phyloP scores from a whole-genome alignment of 2,329 filamentous ascomycete species.

The Neophaeococcomyces mojaviensis region DNA sequence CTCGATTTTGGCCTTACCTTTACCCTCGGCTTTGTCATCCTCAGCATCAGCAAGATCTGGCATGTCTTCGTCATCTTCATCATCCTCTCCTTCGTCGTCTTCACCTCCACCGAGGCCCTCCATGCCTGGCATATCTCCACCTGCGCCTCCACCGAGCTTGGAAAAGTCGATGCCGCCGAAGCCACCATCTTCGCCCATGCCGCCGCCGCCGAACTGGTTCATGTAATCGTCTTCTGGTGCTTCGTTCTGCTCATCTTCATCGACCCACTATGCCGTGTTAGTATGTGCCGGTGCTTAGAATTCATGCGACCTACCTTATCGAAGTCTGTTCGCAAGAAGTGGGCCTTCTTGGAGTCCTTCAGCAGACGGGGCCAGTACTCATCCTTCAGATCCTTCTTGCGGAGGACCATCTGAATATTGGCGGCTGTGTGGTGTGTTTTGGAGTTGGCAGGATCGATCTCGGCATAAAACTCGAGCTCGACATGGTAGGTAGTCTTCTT shows the following conservation, averaged over 20 bases:
- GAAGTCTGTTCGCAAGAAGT: conserved; percentile 98
- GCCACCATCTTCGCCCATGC: conserved; percentile 60
- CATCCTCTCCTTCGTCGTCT: conserved; percentile 49
- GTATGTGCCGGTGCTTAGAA: neutral
- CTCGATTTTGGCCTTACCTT: conserved; percentile 26
- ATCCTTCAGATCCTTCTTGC: conserved; percentile 93
- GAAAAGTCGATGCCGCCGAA: conserved; percentile 72
- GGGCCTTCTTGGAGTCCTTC: conserved; percentile 80
- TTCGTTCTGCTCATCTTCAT: conserved; percentile 97
- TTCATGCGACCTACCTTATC: conserved; percentile 64
- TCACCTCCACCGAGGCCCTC: conserved; percentile 28
- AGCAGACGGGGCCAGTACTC: conserved; percentile 94
- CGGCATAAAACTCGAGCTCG: conserved; percentile 77
- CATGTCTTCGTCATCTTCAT: conserved; percentile 65
- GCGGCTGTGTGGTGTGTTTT: conserved; percentile 83
- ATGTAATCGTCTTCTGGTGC: conserved; percentile 67
- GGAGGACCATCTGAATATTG: conserved; percentile 81
- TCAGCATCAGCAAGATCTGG: conserved; percentile 62
- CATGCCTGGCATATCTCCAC: conserved; percentile 34
- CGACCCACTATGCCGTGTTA: conserved; percentile 61
- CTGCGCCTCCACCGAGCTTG: conserved; percentile 65
- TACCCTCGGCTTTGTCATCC: conserved; percentile 31
- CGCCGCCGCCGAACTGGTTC: conserved; percentile 47
- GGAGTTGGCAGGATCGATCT: conserved; percentile 78
- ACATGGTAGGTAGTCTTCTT: conserved; percentile 84